These are phyloP conservation scores for Hypoxylon sp. DNA, from an alignment of 2,329 filamentous ascomycete genomes.

Conservation along the genomic window DNA sequence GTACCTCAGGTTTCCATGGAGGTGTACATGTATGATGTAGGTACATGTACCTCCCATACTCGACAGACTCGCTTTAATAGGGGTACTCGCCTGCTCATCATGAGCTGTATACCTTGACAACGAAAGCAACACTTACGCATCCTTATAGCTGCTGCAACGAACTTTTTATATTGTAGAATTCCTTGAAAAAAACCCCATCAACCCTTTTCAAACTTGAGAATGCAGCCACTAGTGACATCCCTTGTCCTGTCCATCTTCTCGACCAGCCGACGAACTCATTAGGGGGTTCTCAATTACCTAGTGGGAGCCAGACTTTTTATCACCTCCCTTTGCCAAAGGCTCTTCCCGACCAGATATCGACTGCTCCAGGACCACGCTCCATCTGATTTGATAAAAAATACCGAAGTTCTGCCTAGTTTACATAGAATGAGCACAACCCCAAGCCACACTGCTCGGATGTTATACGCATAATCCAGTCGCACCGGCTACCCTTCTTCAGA, in stretches of 20 bases:
- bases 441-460: constrained; percentile 29
- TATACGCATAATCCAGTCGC: constrained; percentile 22
- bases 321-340: neutral
- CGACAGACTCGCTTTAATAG: neutral
- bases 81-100: neutral
- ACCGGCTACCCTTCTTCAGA: constrained; percentile 15
- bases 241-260: constrained; percentile 22
- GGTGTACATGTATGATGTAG: too few species aligned
- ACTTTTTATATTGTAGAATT: constrained; percentile 49
- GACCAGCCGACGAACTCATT: constrained; percentile 34
- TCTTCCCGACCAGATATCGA: constrained; percentile 30
- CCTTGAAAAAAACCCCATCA: constrained; percentile 39
- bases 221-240: constrained; percentile 25
- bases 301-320: constrained; percentile 31
- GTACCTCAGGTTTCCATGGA: too few species aligned
- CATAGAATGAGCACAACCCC: constrained; percentile 46
- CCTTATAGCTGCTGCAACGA: constrained; percentile 26
- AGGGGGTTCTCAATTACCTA: constrained; percentile 28
- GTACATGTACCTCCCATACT: constrained; percentile 6
- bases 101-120: too few species aligned
- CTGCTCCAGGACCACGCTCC: constrained; percentile 27
- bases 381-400: constrained; percentile 34
- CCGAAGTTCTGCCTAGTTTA: constrained; percentile 46
- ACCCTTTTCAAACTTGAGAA: constrained; percentile 36
- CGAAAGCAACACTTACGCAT: too few species aligned